Evolutionary conservation across 164 flowering plant species (phyloP).

Genomic region (Dillenia turbinata): DNA sequence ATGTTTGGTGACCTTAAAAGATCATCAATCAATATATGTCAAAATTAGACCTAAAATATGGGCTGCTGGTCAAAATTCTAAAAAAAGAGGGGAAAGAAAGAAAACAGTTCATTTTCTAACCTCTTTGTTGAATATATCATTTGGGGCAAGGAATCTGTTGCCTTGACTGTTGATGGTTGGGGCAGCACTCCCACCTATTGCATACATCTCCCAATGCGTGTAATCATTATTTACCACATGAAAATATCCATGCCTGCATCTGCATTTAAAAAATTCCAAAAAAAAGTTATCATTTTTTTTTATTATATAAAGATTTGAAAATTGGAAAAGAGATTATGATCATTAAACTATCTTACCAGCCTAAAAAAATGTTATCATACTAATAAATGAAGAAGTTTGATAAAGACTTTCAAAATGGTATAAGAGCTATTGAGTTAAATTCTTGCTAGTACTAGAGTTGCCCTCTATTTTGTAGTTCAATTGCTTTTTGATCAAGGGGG

Average conservation of each 20-base stretch:
- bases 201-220: conserved; percentile 82
- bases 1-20: conserved; percentile 57
- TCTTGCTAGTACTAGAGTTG: no score
- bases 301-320: no score
- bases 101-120: conserved; percentile 18
- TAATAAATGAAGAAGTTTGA: neutral
- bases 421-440: no score
- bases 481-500: neutral
- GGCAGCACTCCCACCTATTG: conserved; percentile 81
- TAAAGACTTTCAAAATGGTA: no score
- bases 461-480: neutral
- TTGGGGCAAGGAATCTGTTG: conserved; percentile 72
- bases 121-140: conserved; percentile 47
- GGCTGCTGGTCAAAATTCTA: neutral
- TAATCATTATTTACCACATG: conserved; percentile 91
- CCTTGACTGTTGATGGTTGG: conserved; percentile 89
- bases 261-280: conserved; percentile 14
- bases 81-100: neutral
- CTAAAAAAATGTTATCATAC: neutral
- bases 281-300: no score
- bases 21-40: neutral
- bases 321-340: no score
- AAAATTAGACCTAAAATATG: no score
- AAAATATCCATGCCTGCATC: conserved; percentile 76
- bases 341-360: no score